Percentiles rank a stretch among this genome's conserved stretches.
Evolutionary conservation across 179 eudicot genomes (phyloP).

Genomic region (Sideroxylon spinosum): DNA sequence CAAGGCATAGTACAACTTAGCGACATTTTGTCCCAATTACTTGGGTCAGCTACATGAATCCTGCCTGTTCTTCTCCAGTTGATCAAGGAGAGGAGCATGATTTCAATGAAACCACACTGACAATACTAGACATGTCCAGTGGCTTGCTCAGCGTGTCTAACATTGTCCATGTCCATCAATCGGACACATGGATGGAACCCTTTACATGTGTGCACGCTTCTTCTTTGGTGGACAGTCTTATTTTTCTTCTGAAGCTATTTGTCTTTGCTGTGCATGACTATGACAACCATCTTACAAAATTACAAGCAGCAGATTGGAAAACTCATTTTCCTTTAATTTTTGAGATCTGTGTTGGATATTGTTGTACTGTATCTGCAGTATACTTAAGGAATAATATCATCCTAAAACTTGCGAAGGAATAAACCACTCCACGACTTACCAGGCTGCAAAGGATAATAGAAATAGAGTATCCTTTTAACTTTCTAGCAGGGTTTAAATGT

Average conservation of each 20-base stretch:
- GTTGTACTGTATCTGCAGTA: not conserved
- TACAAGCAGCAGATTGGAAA: no score
- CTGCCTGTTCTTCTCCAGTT: no score
- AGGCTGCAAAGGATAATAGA: not conserved
- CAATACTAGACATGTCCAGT: no score
- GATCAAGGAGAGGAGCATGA: not conserved
- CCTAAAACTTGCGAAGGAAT: not conserved
- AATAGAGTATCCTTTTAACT: no score
- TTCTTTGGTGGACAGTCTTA: no score
- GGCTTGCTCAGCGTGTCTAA: no score
- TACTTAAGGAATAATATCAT: no score
- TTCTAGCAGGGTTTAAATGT: no score
- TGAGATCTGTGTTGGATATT: not conserved
- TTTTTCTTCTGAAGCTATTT: not conserved
- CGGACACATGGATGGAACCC: no score
- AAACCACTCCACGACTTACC: not conserved
- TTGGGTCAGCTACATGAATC: not conserved
- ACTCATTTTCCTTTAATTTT: not conserved
- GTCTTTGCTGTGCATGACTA: not conserved
- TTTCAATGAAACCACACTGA: not conserved
- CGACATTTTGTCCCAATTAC: not conserved
- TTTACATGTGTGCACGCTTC: no score
- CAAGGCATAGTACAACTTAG: not conserved
- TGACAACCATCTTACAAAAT: not conserved
- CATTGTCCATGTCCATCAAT: no score